Conservation (phyloP, 768 basidiomycete species). For the Russula dissimulans region DNA sequence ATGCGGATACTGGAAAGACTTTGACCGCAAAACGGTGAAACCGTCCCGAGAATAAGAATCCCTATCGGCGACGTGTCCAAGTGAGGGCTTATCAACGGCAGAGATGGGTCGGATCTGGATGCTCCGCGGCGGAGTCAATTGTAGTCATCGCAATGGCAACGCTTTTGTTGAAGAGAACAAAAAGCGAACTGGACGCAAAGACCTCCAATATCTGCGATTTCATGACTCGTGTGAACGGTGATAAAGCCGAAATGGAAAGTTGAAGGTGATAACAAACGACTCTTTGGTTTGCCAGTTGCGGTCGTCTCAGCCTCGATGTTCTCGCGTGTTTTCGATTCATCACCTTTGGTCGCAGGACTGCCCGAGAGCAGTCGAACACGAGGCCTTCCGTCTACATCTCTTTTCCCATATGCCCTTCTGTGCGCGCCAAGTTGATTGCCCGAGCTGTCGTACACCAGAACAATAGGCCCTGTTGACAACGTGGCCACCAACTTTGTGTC, state of each 20-base stretch:
- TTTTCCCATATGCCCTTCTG: slow-evolving; percentile 19
- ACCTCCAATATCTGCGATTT: no score
- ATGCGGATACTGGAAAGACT: background rate
- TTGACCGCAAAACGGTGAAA: no score
- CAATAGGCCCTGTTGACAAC: slow-evolving; percentile 16
- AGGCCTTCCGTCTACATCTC: slow-evolving; percentile 15
- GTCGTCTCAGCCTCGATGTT: slow-evolving; percentile 24
- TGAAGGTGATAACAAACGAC: background rate
- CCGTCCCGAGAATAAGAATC: no score
- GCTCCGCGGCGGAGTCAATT: no score
- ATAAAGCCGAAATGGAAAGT: slow-evolving; percentile 8
- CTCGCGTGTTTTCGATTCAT: slow-evolving; percentile 23
- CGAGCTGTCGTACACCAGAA: slow-evolving; percentile 15
- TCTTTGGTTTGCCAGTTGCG: slow-evolving; percentile 13
- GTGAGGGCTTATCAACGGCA: no score
- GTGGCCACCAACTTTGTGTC: slow-evolving; percentile 13
- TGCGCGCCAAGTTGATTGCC: slow-evolving; percentile 15
- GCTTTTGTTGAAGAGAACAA: background rate
- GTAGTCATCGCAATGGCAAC: no score
- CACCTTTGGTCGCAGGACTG: slow-evolving; percentile 6
- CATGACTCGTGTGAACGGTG: slow-evolving; percentile 5
- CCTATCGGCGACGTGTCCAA: no score
- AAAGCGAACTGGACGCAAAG: background rate
- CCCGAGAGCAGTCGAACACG: slow-evolving; percentile 11
- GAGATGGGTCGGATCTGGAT: no score